Evolutionary conservation across 2,329 filamentous ascomycete genomes (phyloP), one percentile per base, ranked within the genome.

Genomic region (Geosmithia putterillii): DNA sequence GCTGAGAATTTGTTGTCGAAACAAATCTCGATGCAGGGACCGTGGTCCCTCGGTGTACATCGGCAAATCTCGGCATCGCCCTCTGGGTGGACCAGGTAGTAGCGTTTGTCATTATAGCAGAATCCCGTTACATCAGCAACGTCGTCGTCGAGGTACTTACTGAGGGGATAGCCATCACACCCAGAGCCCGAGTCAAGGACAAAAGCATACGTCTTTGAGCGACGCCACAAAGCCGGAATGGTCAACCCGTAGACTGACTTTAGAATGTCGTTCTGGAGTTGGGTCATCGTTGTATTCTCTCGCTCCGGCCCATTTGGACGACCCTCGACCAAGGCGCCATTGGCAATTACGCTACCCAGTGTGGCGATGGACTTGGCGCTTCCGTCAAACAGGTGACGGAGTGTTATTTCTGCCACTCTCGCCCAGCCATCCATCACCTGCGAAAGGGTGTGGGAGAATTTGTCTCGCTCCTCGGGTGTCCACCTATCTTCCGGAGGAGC

Each of bases 211-310:
- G 45, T 47, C 4, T 47, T 46, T 5, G 57, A 54, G 23, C 41
- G 41, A 12, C 45, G 44, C 61, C 60, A 64, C 3, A 57, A 37
- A 14, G 45, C 43, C 7, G 61, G 59, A 43, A 64, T 59, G 39
- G 55, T 48, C 38, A 48, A 59, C 38, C 47, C 57, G 43, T 50
- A 62, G 42, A 62, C 51, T 34, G 52, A 39, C 45, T 53, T 57
- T 42, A 37, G 9, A 34, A 54, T 42, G 42, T 48, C 47, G 19
- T 23, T 19, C 20, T 17, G 17, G 15, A 40, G 38, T 8, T 40
- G 8, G 15, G 38, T 40, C 7, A 10, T 25, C n/a, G n/a, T n/a
- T n/a, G n/a, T n/a, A n/a, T n/a, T n/a, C n/a, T n/a, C n/a, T n/a
- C n/a, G 10, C 23, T 25, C 23, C 7, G 23, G 23, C 23, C 23